phyloP scores from a whole-genome alignment of 495 filamentous ascomycete species.

The Aspergillus wentii region DNA sequence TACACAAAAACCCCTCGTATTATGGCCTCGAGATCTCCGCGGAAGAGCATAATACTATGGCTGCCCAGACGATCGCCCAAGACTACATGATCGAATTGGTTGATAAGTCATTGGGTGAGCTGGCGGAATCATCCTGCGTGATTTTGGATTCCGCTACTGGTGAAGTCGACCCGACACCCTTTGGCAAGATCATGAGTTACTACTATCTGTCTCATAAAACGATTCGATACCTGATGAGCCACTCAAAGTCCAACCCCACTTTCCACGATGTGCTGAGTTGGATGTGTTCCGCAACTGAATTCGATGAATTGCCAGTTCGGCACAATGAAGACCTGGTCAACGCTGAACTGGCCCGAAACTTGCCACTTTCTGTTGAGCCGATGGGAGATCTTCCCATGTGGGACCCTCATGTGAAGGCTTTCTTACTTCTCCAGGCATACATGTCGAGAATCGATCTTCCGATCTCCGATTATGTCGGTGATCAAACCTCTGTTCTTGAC shows the following conservation, averaged over 20 bases:
- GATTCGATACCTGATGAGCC: conserved; percentile 71
- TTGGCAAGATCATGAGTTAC: conserved; percentile 98
- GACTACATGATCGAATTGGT: conserved; percentile 92
- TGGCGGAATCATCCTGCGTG: conserved; percentile 80
- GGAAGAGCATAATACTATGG: conserved; percentile 87
- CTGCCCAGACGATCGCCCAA: conserved; percentile 78
- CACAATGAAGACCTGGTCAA: conserved; percentile 99
- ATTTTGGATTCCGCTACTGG: conserved; percentile 72
- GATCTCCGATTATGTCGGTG: conserved; percentile 95
- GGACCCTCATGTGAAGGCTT: conserved; percentile 98
- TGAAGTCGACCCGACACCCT: conserved; percentile 79
- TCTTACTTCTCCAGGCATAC: conserved; percentile 88
- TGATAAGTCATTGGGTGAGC: conserved; percentile 72
- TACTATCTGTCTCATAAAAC: conserved; percentile 98
- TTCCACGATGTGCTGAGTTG: conserved; percentile 86
- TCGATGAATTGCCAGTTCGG: conserved; percentile 95
- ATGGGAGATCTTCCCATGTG: conserved; percentile 84
- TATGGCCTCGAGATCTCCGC: conserved; percentile 93
- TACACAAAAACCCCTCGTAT: conserved; percentile 98
- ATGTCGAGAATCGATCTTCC: conserved; percentile 89
- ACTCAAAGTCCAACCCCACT: conserved; percentile 70
- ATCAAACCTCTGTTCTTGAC: conserved; percentile 84
- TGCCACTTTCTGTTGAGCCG: conserved; percentile 61
- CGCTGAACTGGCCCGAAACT: conserved; percentile 75
- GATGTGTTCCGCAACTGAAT: conserved; percentile 93